Percentiles rank a stretch among this genome's conserved stretches.
These are phyloP conservation scores for Diaporthe batatas DNA, from an alignment of 2,329 filamentous ascomycete species.

Conservation along the genomic window DNA sequence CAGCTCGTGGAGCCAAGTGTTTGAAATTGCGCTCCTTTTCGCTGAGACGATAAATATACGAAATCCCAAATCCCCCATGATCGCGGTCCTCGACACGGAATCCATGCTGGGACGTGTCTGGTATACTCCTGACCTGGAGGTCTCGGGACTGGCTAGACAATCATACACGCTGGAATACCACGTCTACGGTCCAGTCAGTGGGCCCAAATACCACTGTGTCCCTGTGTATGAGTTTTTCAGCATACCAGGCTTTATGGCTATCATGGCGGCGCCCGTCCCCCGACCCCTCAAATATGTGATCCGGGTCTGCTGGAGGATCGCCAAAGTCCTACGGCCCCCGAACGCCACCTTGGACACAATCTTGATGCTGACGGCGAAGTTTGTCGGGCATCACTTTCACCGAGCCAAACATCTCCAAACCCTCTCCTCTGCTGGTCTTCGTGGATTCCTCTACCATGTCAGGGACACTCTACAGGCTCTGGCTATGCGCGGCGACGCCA, in stretches of 20 bases:
- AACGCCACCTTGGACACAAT: not conserved
- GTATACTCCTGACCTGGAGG: not conserved
- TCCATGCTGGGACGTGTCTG: not conserved
- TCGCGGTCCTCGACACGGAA: not conserved
- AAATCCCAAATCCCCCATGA: not conserved
- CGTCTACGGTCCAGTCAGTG: not conserved
- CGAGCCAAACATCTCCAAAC: not conserved
- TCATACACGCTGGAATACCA: not conserved
- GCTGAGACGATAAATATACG: too few relatives aligned
- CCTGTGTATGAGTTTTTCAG: not conserved
- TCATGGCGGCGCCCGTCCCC: not conserved
- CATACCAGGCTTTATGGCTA: fast-evolving
- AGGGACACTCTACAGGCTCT: not conserved
- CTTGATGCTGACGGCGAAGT: not conserved
- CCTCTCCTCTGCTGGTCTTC: not conserved
- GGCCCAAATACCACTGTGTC: not conserved
- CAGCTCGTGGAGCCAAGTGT: not conserved
- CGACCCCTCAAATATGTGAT: not conserved
- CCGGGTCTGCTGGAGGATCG: not conserved
- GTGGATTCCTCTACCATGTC: not conserved
- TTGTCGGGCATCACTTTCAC: not conserved
- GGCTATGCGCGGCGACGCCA: not conserved
- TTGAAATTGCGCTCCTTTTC: not conserved
- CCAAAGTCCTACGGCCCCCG: not conserved
- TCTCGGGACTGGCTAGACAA: not conserved